Evolutionary conservation across 768 basidiomycete species (phyloP), one percentile per base, ranked within the genome.

Genomic region (Boletus speciosus): DNA sequence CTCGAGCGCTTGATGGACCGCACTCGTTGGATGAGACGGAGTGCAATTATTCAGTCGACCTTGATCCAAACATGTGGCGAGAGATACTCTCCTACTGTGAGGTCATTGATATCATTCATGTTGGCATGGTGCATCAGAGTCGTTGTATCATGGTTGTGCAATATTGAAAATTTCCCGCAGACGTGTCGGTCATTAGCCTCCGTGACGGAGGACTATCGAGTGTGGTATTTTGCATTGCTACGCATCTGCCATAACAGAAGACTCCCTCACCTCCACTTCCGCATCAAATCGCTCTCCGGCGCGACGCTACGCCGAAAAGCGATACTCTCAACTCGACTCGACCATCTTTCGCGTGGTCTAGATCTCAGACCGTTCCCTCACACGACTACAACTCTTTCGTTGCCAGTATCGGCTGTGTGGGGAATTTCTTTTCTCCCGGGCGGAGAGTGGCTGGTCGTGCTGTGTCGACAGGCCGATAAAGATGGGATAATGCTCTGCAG

Each of bases 1-100:
- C 36, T n/a, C 23, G 5, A 6, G 21, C 5, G 8, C 32, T 15
- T 16, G 45, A 45, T 44, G 27, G 2, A 12, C 27, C 14, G 23
- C 36, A 29, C 7, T 16, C 38, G 27, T 35, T 38, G 47, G 31
- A 21, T 3, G 14, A 34, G 27, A 43, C 27, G 27, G 56, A 46
- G 32, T 39, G 1, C 27, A 46, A 32, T 1, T n/a, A 49, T 5
- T 39, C 27, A 4, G 52, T 55, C 34, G 43, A 46, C 43, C 39
- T 55, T 11, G 35, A 56, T 14, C 51, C 45, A 19, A 4, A 46
- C 11, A 23, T 46, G 14, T 57, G 56, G 56, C 47, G 19, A 38
- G 53, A 49, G 34, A 55, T 57, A 43, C 48, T 57, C 8, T 45
- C 43, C 21, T 57, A 50, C 35, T 57, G 56, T 10, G 56, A 57